These are phyloP conservation scores for Penicillium waksmanii DNA, from an alignment of 495 filamentous ascomycete genomes.

Conservation along the genomic window DNA sequence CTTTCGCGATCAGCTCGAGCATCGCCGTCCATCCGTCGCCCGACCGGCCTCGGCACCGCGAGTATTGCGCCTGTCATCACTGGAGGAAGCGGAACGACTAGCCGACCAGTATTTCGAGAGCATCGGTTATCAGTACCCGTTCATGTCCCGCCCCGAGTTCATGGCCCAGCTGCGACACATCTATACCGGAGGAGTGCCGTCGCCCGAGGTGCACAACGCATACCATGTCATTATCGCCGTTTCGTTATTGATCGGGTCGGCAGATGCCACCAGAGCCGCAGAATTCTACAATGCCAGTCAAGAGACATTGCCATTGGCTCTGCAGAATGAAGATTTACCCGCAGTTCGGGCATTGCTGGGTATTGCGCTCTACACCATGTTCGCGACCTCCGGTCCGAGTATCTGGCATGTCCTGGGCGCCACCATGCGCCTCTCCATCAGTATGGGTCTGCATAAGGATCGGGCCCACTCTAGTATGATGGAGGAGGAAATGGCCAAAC, in stretches of 20 bases:
- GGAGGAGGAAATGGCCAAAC: slow-evolving; percentile 53
- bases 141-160: slow-evolving; percentile 44
- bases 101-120: slow-evolving; percentile 47
- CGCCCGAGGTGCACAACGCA: slow-evolving; percentile 42
- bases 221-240: slow-evolving; percentile 51
- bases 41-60: slow-evolving; percentile 42
- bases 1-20: slow-evolving; percentile 49
- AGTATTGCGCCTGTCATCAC: slow-evolving; percentile 41
- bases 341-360: slow-evolving; percentile 51
- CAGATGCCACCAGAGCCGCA: slow-evolving; percentile 36
- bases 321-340: slow-evolving; percentile 49
- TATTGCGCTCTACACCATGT: slow-evolving; percentile 55
- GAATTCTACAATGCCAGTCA: slow-evolving; percentile 49
- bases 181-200: slow-evolving; percentile 40
- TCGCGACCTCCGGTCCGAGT: slow-evolving; percentile 53
- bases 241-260: slow-evolving; percentile 42
- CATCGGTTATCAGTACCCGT: slow-evolving; percentile 51
- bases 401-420: slow-evolving; percentile 58
- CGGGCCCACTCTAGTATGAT: slow-evolving; percentile 38
- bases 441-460: slow-evolving; percentile 53
- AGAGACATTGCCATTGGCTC: slow-evolving; percentile 40
- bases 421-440: slow-evolving; percentile 50
- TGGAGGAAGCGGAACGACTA: slow-evolving; percentile 46
- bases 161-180: slow-evolving; percentile 41
- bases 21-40: slow-evolving; percentile 44